phyloP scores from a whole-genome alignment of 2,329 filamentous ascomycete species.

The Coniochaeta sp. region DNA sequence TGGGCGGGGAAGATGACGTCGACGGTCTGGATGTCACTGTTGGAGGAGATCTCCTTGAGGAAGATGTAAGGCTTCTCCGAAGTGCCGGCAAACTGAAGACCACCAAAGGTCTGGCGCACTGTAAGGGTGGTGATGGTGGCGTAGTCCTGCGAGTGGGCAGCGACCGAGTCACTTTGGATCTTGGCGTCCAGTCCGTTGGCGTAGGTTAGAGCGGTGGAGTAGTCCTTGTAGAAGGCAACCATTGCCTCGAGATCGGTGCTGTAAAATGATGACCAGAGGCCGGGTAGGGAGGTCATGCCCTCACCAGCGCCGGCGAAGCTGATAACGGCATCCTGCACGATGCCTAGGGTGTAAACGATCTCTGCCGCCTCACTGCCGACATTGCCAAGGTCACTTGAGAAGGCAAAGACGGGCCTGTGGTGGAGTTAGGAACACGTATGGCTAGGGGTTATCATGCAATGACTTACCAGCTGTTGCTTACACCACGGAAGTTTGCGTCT shows the following conservation, averaged over 20 bases:
- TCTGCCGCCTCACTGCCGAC: slow-evolving; percentile 28
- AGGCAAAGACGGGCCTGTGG: slow-evolving; percentile 72
- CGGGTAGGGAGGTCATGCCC: slow-evolving; percentile 55
- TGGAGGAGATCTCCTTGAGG: slow-evolving; percentile 82
- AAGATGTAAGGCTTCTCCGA: slow-evolving; percentile 66
- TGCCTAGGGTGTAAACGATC: slow-evolving; percentile 66
- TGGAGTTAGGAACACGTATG: slow-evolving; percentile 5
- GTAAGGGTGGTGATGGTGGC: slow-evolving; percentile 68
- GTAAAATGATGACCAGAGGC: slow-evolving; percentile 73
- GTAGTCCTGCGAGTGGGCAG: slow-evolving; percentile 67
- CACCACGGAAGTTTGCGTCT: slow-evolving; percentile 58
- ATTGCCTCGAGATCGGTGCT: slow-evolving; percentile 54
- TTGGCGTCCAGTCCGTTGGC: slow-evolving; percentile 60
- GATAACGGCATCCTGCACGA: slow-evolving; percentile 70
- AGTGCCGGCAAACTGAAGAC: slow-evolving; percentile 66
- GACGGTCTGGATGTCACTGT: slow-evolving; percentile 82
- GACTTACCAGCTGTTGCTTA: slow-evolving; percentile 51
- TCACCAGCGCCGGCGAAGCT: slow-evolving; percentile 65
- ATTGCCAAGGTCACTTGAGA: slow-evolving; percentile 53
- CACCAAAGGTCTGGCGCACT: slow-evolving; percentile 76
- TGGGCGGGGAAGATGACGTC: slow-evolving; percentile 83
- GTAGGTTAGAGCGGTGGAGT: slow-evolving; percentile 47
- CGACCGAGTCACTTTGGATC: slow-evolving; percentile 58
- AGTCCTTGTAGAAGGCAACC: slow-evolving; percentile 71
- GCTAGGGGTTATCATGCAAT: slow-evolving; percentile 4